Conservation (phyloP, 2,329 filamentous ascomycete genomes). For the Xylaria sp. region DNA sequence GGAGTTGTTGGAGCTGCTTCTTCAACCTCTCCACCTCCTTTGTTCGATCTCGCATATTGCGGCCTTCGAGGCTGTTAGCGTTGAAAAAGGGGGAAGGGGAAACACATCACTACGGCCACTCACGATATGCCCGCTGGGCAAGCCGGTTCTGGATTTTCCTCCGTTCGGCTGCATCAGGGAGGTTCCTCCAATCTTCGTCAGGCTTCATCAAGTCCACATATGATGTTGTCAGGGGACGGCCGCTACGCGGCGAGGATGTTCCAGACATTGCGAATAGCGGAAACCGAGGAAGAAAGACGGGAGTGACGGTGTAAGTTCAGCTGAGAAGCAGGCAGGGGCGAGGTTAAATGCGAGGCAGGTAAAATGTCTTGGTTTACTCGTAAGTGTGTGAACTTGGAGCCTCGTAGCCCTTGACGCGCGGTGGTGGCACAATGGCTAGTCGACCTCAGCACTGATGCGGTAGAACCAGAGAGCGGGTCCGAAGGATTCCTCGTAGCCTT, state of each 20-base stretch:
- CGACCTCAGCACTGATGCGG: constrained; percentile 25
- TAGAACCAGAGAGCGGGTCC: constrained; percentile 27
- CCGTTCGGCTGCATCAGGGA: constrained; percentile 38
- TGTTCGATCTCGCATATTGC: constrained; percentile 39
- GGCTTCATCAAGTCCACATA: constrained; percentile 41
- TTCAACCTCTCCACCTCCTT: constrained; percentile 40
- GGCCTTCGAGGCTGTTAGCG: constrained; percentile 27
- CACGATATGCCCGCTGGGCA: constrained; percentile 40
- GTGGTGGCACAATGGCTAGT: constrained; percentile 19
- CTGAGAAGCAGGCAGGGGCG: constrained; percentile 3
- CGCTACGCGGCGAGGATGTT: constrained; percentile 36
- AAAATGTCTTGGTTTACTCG: constrained; percentile 15
- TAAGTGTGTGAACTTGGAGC: constrained; percentile 13
- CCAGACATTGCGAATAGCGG: constrained; percentile 29
- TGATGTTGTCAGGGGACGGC: constrained; percentile 37
- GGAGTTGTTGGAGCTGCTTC: constrained; percentile 38
- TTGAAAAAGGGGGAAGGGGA: neutral
- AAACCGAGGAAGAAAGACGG: neutral
- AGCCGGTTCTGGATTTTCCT: constrained; percentile 42
- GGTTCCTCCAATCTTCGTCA: constrained; percentile 40
- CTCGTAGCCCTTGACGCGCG: constrained; percentile 8
- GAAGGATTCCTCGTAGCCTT: constrained; percentile 26
- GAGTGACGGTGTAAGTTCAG: neutral
- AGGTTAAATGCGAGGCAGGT: constrained; percentile 19
- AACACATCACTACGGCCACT: constrained; percentile 13